These are phyloP conservation scores for Aspergillus carlsbadensis DNA, from an alignment of 495 filamentous ascomycete species.

Conservation along the genomic window DNA sequence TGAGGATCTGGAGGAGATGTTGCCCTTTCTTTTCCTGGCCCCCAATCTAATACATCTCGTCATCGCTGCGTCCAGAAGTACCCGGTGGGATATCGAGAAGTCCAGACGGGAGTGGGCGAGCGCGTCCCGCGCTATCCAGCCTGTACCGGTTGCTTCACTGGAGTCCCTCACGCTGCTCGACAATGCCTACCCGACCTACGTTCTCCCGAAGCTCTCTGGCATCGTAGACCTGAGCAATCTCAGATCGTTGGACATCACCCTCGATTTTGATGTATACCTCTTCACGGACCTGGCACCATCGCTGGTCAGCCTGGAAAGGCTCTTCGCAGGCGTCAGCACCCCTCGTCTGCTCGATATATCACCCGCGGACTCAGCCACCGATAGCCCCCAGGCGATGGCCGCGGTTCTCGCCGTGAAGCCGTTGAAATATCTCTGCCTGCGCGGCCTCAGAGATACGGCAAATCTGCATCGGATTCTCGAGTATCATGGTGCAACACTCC, in stretches of 20 bases:
- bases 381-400: slow-evolving; percentile 4
- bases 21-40: neutral
- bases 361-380: neutral
- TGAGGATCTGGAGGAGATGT: neutral
- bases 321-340: neutral
- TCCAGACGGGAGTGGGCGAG: neutral
- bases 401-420: slow-evolving; percentile 11
- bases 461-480: slow-evolving; percentile 8
- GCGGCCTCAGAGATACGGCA: neutral
- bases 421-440: slow-evolving; percentile 9
- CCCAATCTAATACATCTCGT: neutral
- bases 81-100: neutral
- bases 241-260: neutral
- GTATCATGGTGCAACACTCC: slow-evolving; percentile 14
- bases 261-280: neutral
- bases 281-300: neutral
- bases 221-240: neutral
- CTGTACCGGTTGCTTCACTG: neutral
- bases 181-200: neutral
- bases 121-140: no score
- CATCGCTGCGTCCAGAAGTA: no score
- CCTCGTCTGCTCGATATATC: neutral
- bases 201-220: neutral
- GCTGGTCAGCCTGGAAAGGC: slow-evolving; percentile 13
- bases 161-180: neutral